A percentile compares a stretch with the other conserved stretches of the same genome.
phyloP scores from a whole-genome alignment of 2,329 filamentous ascomycete genomes.

The Fusarium torulosum region DNA sequence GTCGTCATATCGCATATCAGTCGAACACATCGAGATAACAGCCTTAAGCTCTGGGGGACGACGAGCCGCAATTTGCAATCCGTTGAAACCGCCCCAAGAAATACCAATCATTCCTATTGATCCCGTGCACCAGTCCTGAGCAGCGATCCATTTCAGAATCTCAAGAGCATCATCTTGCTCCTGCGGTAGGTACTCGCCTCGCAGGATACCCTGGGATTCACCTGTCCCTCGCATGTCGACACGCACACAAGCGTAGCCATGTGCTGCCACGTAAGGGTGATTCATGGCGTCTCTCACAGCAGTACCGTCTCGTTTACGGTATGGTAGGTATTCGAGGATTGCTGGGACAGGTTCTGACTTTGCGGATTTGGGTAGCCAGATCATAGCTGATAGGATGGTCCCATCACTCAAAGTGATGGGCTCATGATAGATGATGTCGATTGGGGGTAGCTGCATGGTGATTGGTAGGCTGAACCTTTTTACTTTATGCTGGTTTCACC shows the following conservation, averaged over 20 bases:
- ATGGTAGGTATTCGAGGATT: constrained; percentile 10
- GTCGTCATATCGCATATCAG: constrained; percentile 11
- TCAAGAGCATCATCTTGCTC: constrained; percentile 16
- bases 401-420: constrained; percentile 19
- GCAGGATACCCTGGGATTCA: constrained; percentile 5
- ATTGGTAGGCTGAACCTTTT: too few species aligned
- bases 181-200: constrained; percentile 4
- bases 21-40: constrained; percentile 9
- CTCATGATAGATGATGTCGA: constrained; percentile 9
- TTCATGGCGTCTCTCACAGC: constrained; percentile 15
- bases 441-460: constrained; percentile 3
- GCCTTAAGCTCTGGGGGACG: constrained; percentile 1
- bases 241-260: constrained; percentile 5
- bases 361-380: constrained; percentile 9
- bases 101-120: constrained; percentile 23
- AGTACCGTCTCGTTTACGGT: constrained; percentile 11
- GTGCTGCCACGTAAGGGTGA: constrained; percentile 1
- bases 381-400: constrained; percentile 3
- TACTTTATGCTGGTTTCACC: not conserved
- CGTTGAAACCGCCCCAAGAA: constrained; percentile 20
- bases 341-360: constrained; percentile 9
- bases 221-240: constrained; percentile 16
- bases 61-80: constrained; percentile 9
- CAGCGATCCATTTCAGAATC: constrained; percentile 3
- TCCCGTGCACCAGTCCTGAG: constrained; percentile 2